Conservation (phyloP, 148 eudicot species). For the Silene latifolia region DNA sequence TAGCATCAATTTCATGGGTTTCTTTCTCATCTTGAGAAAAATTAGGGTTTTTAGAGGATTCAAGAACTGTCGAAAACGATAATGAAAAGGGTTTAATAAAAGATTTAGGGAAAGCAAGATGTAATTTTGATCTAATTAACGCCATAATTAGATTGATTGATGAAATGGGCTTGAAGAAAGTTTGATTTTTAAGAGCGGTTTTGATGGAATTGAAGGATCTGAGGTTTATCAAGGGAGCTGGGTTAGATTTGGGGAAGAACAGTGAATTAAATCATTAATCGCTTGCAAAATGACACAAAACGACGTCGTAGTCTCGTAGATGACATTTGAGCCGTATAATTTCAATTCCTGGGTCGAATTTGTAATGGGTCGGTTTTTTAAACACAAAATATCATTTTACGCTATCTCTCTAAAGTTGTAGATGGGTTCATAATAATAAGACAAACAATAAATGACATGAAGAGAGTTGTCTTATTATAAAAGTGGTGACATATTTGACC, state of each 20-base stretch:
- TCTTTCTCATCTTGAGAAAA: not conserved
- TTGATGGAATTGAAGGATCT: not conserved
- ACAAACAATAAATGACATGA: too few species aligned
- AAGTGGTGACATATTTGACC: too few species aligned
- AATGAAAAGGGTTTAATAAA: constrained; percentile 31
- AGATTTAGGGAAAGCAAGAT: constrained; percentile 25
- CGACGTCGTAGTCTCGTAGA: too few species aligned
- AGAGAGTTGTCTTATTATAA: too few species aligned
- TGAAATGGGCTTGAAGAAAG: not conserved
- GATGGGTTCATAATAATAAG: too few species aligned
- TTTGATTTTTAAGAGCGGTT: not conserved
- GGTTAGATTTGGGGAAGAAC: not conserved
- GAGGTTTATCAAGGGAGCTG: constrained; percentile 4
- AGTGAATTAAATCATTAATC: too few species aligned
- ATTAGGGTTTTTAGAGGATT: constrained; percentile 7
- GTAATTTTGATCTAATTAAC: constrained; percentile 28
- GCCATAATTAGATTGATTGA: constrained; percentile 26
- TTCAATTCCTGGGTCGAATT: too few species aligned
- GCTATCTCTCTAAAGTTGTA: too few species aligned
- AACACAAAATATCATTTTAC: too few species aligned
- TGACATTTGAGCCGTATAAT: too few species aligned
- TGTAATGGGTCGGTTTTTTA: too few species aligned
- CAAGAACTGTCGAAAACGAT: constrained; percentile 13
- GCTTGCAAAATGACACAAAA: too few species aligned
- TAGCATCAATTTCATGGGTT: constrained; percentile 3